Base-by-base conservation (phyloP, 441 rosid genomes). In the Eruca vesicaria region DNA sequence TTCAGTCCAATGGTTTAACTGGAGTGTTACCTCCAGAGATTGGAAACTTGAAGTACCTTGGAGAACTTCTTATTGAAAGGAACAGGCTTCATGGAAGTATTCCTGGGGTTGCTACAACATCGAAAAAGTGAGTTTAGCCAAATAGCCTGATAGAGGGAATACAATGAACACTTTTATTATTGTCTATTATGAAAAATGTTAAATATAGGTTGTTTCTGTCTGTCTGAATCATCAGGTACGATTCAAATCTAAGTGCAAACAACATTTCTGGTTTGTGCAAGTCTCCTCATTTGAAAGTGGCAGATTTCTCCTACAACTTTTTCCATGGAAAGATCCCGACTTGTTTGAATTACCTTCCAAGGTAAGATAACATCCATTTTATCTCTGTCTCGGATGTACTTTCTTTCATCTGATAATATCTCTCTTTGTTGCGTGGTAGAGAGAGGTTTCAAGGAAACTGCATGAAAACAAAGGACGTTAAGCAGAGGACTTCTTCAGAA, bases 381-480 rank as follows among this genome's bases (percentile, higher is more conserved):
- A 59, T 26, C 20, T 8, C n/a, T 8, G 7, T 8, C 68, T 59
- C 26, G 7, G 50, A 31, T 66, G 23, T 33, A 19, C 16, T 33
- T 28, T 48, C 3, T 26, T 58, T 32, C 56, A 36, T 35, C 33
- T 23, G 9, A 66, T 33, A 18, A 8, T 16, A 5, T 23, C 31
- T 63, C 21, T 72, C n/a, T 55, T 10, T 43, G 59, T 79, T 36
- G 43, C 50, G 31, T 70, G 43, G 15, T 86, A 96, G 99, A 68
- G 61, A 79, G 79, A 96, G 89, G 85, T 96, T 96, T 73, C 97
- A 88, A 82, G 98, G 97, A 74, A 96, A 96, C 82, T 96, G 99
- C 82, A 87, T 96, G 63, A 74, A 81, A 60, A 77, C 66, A 72
- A 86, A 81, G 73, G 86, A 87, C 72, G 68, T 81, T 19, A 88